phyloP scores from a whole-genome alignment of 2,329 filamentous ascomycete genomes.

The Paracoccidioides brasiliensis region DNA sequence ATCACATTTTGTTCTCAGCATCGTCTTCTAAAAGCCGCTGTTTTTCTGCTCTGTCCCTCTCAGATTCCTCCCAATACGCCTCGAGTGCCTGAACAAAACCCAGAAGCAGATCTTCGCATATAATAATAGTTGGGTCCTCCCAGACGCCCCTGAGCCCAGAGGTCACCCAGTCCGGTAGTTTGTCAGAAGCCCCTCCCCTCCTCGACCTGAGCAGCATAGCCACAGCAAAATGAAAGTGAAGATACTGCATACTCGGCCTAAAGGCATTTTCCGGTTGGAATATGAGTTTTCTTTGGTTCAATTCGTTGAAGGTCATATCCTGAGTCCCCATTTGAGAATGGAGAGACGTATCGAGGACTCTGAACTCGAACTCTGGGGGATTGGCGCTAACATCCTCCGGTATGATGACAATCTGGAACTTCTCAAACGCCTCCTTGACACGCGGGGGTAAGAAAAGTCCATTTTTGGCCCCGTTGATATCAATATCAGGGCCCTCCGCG shows the following conservation, averaged over 20 bases:
- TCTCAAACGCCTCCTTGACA: background rate
- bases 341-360: background rate
- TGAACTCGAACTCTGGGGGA: background rate
- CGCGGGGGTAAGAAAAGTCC: background rate
- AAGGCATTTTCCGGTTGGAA: background rate
- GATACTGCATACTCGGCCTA: background rate
- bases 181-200: background rate
- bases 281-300: background rate
- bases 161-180: background rate
- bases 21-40: background rate
- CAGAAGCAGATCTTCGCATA: background rate
- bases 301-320: background rate
- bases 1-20: background rate
- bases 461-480: background rate
- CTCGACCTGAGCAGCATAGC: background rate
- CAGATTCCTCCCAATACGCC: background rate
- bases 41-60: background rate
- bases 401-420: conserved; percentile 1
- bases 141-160: background rate
- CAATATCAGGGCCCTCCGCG: background rate
- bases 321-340: background rate
- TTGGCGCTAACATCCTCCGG: background rate
- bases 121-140: background rate
- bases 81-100: background rate
- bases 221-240: background rate